phyloP scores from a whole-genome alignment of 768 basidiomycete genomes.

The Auricularia sp. region DNA sequence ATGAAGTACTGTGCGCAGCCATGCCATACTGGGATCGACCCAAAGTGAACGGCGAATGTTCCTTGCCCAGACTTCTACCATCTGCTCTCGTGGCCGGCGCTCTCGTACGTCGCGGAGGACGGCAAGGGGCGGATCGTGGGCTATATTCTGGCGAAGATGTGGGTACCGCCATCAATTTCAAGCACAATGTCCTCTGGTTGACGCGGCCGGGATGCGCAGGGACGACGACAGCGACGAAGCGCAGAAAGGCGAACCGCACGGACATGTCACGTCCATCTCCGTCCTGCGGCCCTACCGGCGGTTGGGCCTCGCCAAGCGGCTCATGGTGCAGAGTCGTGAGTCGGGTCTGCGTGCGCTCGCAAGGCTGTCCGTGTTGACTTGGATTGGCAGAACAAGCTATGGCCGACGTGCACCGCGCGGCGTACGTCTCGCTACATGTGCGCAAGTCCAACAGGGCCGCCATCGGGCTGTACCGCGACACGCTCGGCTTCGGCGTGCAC shows the following conservation, averaged over 20 bases:
- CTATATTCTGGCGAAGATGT: conserved; percentile 96
- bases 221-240: not conserved
- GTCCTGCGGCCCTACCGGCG: conserved; percentile 37
- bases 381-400: conserved; percentile 70
- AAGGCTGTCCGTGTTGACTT: conserved; percentile 10
- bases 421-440: conserved; percentile 82
- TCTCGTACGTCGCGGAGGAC: conserved; percentile 93
- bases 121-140: conserved; percentile 83
- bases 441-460: conserved; percentile 93
- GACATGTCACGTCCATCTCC: conserved; percentile 42
- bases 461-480: conserved; percentile 76
- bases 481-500: conserved; percentile 79
- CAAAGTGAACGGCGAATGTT: no score
- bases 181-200: not conserved
- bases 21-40: not conserved
- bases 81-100: conserved; percentile 81
- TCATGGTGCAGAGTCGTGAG: conserved; percentile 35
- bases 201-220: not conserved
- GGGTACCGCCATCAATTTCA: no score
- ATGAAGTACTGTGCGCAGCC: conserved; percentile 59
- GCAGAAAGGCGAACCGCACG: conserved; percentile 21
- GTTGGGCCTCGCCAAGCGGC: conserved; percentile 36
- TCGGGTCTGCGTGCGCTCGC: not conserved
- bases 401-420: conserved; percentile 74
- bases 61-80: conserved; percentile 71